Conservation (phyloP, 106 monocot species). For the Hemerocallis citrina region DNA sequence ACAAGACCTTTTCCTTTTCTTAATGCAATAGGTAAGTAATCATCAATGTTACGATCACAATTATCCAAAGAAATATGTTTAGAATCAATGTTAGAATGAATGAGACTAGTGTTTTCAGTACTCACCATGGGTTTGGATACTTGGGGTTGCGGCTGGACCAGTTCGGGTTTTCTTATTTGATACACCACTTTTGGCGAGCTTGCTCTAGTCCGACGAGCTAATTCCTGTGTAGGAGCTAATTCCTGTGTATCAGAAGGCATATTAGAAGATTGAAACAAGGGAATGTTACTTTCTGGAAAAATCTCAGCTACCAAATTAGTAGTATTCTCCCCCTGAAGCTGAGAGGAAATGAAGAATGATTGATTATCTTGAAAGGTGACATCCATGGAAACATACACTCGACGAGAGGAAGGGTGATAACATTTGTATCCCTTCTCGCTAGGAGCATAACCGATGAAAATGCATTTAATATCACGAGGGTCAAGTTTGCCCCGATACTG, state of each 20-base stretch:
- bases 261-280: background rate
- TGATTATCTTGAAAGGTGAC: background rate
- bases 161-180: background rate
- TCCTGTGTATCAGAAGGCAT: no score
- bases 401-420: background rate
- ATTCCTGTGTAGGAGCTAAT: no score
- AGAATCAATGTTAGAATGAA: no score
- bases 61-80: background rate
- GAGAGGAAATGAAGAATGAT: background rate
- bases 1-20: background rate
- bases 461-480: background rate
- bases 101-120: no score
- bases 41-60: background rate
- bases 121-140: background rate
- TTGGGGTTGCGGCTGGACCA: background rate
- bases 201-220: no score
- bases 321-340: background rate
- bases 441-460: background rate
- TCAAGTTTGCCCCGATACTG: conserved; percentile 1
- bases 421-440: background rate
- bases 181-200: background rate
- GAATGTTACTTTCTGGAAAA: background rate
- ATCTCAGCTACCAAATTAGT: background rate
- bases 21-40: background rate
- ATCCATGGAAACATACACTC: background rate